These are phyloP conservation scores for Elymus sibiricus DNA, from an alignment of 176 grass and related monocot genomes.

Conservation along the genomic window DNA sequence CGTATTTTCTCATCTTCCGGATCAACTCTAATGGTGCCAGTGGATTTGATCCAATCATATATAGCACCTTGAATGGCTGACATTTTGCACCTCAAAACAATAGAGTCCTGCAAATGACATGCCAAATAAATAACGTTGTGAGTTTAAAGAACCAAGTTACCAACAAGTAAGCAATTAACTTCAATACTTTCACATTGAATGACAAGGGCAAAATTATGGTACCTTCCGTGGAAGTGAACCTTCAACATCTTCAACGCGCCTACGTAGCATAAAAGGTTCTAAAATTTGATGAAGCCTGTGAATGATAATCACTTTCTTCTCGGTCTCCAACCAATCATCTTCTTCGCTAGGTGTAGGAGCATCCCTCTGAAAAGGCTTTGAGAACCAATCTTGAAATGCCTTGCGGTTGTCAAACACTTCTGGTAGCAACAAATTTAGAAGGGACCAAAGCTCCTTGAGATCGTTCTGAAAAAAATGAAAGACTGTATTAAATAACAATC, in stretches of 20 bases:
- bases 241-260: conserved; percentile 98
- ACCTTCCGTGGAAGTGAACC: conserved; percentile 97
- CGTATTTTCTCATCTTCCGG: conserved; percentile 84
- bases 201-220: conserved; percentile 16
- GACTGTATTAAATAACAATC: conserved; percentile 16
- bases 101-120: conserved; percentile 55
- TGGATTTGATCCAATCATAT: conserved; percentile 99
- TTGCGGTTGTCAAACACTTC: conserved; percentile 99
- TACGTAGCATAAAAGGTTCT: conserved; percentile 97
- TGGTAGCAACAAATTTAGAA: conserved; percentile 90
- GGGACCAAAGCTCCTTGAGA: conserved; percentile 99
- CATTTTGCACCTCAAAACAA: conserved; percentile 99
- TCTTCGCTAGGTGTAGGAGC: conserved; percentile 64
- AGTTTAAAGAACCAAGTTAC: background rate
- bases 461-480: conserved; percentile 69
- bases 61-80: conserved; percentile 90
- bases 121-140: conserved; percentile 19
- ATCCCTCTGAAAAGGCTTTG: conserved; percentile 88
- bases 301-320: conserved; percentile 99
- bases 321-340: conserved; percentile 97
- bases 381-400: conserved; percentile 99
- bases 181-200: background rate
- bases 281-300: conserved; percentile 97
- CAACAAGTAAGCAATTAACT: background rate
- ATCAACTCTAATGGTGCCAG: conserved; percentile 99